Conservation (phyloP, 306 rosid species). For the Betula pendula region DNA sequence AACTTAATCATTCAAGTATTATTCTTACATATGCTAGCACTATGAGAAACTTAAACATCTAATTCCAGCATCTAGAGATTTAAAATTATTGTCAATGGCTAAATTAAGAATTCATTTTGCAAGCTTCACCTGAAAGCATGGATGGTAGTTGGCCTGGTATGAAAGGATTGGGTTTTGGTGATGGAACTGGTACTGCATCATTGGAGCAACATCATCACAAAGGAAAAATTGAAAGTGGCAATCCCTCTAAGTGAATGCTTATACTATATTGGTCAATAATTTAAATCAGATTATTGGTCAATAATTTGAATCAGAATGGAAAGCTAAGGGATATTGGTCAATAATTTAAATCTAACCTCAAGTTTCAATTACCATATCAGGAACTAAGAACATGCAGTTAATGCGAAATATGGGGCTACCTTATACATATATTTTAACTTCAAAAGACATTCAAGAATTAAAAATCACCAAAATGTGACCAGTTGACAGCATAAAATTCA, state of each 20-base stretch:
- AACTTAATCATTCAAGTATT: not conserved
- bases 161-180: slow-evolving; percentile 2
- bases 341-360: not conserved
- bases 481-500: not conserved
- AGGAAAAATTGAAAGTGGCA: not conserved
- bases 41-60: not conserved
- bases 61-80: not conserved
- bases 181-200: slow-evolving; percentile 21
- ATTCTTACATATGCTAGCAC: not conserved
- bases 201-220: not conserved
- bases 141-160: not conserved
- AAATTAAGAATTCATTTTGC: not conserved
- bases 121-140: slow-evolving; percentile 18
- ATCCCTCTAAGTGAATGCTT: not conserved
- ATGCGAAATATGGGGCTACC: not conserved
- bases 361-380: not conserved
- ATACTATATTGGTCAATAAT: not conserved
- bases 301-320: not conserved
- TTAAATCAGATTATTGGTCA: no score
- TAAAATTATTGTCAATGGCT: slow-evolving; percentile 1
- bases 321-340: not conserved
- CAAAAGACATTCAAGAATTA: not conserved
- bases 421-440: not conserved
- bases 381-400: not conserved
- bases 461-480: not conserved